Conservation (phyloP, 805 yeast species). For the Sugiyamaella qingdaonensis region DNA sequence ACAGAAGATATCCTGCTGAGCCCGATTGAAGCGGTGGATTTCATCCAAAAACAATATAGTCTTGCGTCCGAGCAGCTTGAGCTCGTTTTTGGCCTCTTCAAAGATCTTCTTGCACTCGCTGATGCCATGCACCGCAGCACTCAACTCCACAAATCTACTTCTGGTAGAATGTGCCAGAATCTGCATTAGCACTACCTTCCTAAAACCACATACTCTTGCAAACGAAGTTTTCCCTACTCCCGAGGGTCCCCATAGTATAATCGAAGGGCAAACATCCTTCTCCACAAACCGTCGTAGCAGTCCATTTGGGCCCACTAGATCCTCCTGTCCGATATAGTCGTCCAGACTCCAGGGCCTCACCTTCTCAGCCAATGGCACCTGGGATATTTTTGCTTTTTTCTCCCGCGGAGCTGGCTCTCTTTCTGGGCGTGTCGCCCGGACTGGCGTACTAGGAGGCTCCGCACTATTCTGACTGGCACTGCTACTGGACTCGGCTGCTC, state of each 20-base stretch:
- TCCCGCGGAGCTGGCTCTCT: neutral
- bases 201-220: slow-evolving; percentile 43
- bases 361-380: slow-evolving; percentile 64
- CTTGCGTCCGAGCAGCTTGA: slow-evolving; percentile 45
- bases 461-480: neutral
- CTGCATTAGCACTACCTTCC: neutral
- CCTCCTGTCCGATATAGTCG: slow-evolving; percentile 82
- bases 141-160: slow-evolving; percentile 67
- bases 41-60: slow-evolving; percentile 87
- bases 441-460: neutral
- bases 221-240: slow-evolving; percentile 93
- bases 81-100: slow-evolving; percentile 45
- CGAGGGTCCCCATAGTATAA: slow-evolving; percentile 93
- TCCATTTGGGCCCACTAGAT: slow-evolving; percentile 63
- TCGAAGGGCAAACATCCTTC: slow-evolving; percentile 55
- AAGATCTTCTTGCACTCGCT: slow-evolving; percentile 62
- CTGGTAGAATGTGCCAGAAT: slow-evolving; percentile 45
- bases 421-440: neutral
- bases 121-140: slow-evolving; percentile 74
- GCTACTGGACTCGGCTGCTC: neutral
- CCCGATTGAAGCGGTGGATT: slow-evolving; percentile 78
- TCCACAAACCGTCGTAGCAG: slow-evolving; percentile 60
- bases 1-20: slow-evolving; percentile 79
- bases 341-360: slow-evolving; percentile 70
- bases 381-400: slow-evolving; percentile 1